Evolutionary conservation across 768 basidiomycete species (phyloP), one percentile per base, ranked within the genome.

Genomic region (Lactarius deliciosus): DNA sequence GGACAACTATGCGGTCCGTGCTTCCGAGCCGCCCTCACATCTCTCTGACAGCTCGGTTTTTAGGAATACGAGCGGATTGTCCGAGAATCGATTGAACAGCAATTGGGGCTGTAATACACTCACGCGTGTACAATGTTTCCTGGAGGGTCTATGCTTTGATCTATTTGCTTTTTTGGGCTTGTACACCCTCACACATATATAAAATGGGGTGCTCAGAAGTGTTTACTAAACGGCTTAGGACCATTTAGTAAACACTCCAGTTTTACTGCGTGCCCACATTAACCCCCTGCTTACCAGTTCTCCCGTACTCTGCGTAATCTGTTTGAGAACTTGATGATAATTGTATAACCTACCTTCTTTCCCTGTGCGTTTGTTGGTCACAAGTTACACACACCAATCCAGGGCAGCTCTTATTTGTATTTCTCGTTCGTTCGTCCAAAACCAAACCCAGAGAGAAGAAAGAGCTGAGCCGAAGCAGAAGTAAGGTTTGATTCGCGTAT

Each of bases 1-100:
- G 66, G 96, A 97, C 70, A 88, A 97, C 75, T 85, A 83, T 66
- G 78, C 81, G 70, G 83, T 85, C 65, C 69, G 81, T 71, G 20
- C 20, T 20, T 16, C 43, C 25, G 38, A 22, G 18, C 20, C 40
- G 7, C 13, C 25, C 13, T 30, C 41, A 28, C 18, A 3, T 15
- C 3, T 9, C 20, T 45, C 25, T 64, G 20, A 55, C 43, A 38
- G n/a, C 36, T 22, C 61, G 10, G 20, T n/a, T 57, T 50, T 11
- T 28, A 85, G 84, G 93, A 98, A 77, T 98, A 97, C 76, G 96
- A 97, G 76, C 83, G 91, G 70, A 80, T 86, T 50, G 94, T 98
- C 41, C 81, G 90, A 71, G 85, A 86, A 74, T 89, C 91, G 60
- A 91, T 98, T 72, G 86, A 81, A 72, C 87, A 92, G 72, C 94